Evolutionary conservation across 139 green algal species (phyloP).

Genomic region (Ostreobium quekettii): DNA sequence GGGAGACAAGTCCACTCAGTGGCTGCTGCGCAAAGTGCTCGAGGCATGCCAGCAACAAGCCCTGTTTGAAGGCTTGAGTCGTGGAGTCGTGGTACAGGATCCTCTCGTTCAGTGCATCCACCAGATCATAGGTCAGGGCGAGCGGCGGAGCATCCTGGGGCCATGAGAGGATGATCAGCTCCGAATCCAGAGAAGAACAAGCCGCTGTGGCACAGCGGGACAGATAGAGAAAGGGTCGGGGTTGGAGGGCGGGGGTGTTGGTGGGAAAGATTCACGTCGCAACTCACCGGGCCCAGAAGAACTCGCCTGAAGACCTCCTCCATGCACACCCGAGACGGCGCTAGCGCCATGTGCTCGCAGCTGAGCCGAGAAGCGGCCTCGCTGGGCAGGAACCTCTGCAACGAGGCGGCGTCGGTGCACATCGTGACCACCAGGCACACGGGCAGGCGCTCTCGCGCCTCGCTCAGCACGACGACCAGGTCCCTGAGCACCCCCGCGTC

Average conservation of each 20-base stretch:
- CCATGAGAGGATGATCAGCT: no score
- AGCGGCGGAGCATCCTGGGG: not conserved
- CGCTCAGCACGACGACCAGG: not conserved
- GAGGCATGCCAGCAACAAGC: not conserved
- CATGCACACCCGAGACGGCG: not conserved
- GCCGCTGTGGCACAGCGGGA: no score
- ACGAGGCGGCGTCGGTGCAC: not conserved
- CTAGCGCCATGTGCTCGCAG: not conserved
- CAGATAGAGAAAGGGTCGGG: no score
- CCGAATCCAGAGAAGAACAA: no score
- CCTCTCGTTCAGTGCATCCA: not conserved
- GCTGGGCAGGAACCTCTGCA: not conserved
- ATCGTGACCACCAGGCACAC: not conserved
- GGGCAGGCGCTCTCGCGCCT: not conserved
- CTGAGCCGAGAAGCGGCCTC: not conserved
- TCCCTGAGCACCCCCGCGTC: not conserved
- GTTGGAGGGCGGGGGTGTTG: no score
- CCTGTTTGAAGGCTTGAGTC: not conserved
- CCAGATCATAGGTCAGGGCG: not conserved
- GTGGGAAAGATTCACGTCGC: no score
- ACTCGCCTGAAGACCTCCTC: not conserved
- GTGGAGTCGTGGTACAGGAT: not conserved
- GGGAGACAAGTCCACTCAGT: not conserved
- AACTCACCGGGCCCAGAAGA: no score
- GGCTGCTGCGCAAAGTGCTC: not conserved